Conservation (phyloP, 345 rosid species). For the Lepidium africanum region DNA sequence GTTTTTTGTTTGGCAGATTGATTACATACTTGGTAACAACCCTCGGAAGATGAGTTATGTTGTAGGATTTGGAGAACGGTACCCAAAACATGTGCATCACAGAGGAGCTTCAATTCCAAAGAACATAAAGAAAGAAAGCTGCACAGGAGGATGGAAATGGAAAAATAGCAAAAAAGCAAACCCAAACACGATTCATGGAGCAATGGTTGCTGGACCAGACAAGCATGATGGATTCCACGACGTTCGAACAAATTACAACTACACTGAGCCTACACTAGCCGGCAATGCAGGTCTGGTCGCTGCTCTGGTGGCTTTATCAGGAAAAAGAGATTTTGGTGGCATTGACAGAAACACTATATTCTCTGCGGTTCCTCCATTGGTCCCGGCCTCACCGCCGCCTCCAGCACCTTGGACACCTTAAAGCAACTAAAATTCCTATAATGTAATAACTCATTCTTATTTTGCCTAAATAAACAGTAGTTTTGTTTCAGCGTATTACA, state of each 20-base stretch:
- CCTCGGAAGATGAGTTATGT: slow-evolving; percentile 88
- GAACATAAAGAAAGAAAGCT: slow-evolving; percentile 56
- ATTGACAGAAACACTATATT: slow-evolving; percentile 87
- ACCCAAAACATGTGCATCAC: slow-evolving; percentile 75
- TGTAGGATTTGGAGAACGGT: slow-evolving; percentile 73
- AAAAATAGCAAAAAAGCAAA: slow-evolving; percentile 55
- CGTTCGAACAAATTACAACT: slow-evolving; percentile 79
- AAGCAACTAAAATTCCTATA: background rate
- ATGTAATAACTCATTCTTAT: slow-evolving; percentile 6
- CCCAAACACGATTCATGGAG: slow-evolving; percentile 76
- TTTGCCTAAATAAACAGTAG: background rate
- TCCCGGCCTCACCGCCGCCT: slow-evolving; percentile 81
- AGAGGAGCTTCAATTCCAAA: slow-evolving; percentile 82
- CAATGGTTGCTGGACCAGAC: slow-evolving; percentile 99
- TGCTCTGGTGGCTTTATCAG: slow-evolving; percentile 82
- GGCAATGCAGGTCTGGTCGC: slow-evolving; percentile 92
- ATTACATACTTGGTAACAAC: slow-evolving; percentile 85
- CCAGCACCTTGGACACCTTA: slow-evolving; percentile 96
- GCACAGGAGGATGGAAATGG: slow-evolving; percentile 92
- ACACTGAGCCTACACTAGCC: slow-evolving; percentile 83
- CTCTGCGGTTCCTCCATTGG: slow-evolving; percentile 77
- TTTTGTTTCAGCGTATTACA: background rate
- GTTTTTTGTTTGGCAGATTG: slow-evolving; percentile 37
- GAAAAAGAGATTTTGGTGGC: slow-evolving; percentile 32
- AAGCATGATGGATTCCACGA: slow-evolving; percentile 75